Percentiles rank a stretch among this genome's conserved stretches.
These are phyloP conservation scores for Sphaerulina populicola DNA, from an alignment of 2,329 filamentous ascomycete genomes.

Conservation along the genomic window DNA sequence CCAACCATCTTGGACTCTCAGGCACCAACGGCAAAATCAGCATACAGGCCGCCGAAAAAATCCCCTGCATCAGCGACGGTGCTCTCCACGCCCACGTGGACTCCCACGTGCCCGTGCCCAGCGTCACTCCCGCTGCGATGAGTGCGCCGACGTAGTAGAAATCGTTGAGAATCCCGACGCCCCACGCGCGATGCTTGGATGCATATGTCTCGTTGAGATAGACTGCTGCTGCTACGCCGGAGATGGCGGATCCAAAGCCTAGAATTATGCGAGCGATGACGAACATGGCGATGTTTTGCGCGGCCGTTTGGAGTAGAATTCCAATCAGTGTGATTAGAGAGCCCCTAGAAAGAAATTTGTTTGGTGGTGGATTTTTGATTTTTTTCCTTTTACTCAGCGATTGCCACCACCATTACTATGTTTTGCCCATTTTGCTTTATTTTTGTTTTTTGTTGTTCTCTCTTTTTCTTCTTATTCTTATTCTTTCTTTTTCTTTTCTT, in stretches of 20 bases:
- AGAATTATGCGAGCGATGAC: constrained; percentile 38
- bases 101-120: constrained; percentile 37
- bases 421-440: neutral
- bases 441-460: too few species aligned
- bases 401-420: too few species aligned
- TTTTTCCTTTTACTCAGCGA: too few species aligned
- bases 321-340: constrained; percentile 38
- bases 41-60: constrained; percentile 38
- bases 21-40: constrained; percentile 40
- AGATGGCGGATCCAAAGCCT: constrained; percentile 40
- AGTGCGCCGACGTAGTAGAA: constrained; percentile 37
- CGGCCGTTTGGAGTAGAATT: constrained; percentile 41
- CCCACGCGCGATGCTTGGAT: constrained; percentile 40
- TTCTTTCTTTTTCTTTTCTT: too few species aligned
- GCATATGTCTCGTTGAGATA: constrained; percentile 47
- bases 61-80: constrained; percentile 39
- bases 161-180: constrained; percentile 36
- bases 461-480: too few species aligned
- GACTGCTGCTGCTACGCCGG: constrained; percentile 40
- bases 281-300: constrained; percentile 41
- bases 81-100: constrained; percentile 43
- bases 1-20: constrained; percentile 45
- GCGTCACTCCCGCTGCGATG: constrained; percentile 43
- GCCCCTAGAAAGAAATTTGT: neutral
- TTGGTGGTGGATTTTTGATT: too few species aligned